Percentiles rank a stretch among this genome's conserved stretches.
Conservation (phyloP, 2,329 filamentous ascomycete species). For the Beauveria bassiana region DNA sequence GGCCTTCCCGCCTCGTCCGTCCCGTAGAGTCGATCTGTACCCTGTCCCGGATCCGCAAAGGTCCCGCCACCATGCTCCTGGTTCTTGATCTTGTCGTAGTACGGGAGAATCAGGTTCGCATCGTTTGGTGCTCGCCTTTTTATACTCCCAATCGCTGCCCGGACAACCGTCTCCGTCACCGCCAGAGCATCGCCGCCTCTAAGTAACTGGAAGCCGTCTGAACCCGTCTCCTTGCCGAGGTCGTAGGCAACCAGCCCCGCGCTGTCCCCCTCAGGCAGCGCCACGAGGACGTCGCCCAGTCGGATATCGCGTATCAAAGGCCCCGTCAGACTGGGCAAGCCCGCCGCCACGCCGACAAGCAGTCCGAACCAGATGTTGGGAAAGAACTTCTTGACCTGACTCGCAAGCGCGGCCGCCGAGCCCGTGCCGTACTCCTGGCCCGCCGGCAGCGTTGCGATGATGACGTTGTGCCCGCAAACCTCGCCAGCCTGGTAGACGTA, state of each 20-base stretch:
- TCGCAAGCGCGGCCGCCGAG: conserved; percentile 26
- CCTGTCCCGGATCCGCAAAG: background rate
- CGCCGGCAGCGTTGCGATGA: conserved; percentile 27
- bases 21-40: background rate
- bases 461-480: conserved; percentile 20
- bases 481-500: no score
- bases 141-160: background rate
- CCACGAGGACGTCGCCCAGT: conserved; percentile 30
- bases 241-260: conserved; percentile 24
- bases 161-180: background rate
- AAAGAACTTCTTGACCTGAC: conserved; percentile 27
- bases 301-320: conserved; percentile 25
- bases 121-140: background rate
- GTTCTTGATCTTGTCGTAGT: background rate
- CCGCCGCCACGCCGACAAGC: conserved; percentile 28
- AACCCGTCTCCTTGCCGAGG: conserved; percentile 14
- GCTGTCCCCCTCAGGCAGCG: conserved; percentile 17
- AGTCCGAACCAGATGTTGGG: conserved; percentile 31
- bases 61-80: background rate
- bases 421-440: conserved; percentile 27
- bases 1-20: background rate
- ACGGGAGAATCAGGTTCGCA: background rate
- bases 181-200: background rate
- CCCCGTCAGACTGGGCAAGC: background rate
- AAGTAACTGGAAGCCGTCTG: background rate